phyloP scores from a whole-genome alignment of 164 flowering plant species.

The Aristolochia contorta region DNA sequence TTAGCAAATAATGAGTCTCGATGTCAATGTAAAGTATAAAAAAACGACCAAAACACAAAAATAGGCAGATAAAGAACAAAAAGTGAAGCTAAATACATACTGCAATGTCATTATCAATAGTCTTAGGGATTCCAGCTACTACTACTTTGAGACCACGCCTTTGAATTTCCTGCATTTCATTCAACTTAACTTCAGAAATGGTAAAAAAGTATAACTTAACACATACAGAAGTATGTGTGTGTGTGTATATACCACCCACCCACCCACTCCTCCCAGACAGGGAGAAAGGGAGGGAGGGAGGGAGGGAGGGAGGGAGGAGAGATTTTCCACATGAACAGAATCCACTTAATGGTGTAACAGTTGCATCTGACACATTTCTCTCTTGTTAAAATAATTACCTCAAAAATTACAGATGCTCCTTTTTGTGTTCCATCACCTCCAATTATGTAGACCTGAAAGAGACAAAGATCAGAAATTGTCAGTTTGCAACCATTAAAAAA shows the following conservation, averaged over 20 bases:
- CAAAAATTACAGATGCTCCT: conserved; percentile 70
- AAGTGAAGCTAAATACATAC: conserved; percentile 24
- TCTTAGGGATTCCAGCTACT: conserved; percentile 78
- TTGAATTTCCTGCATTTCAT: conserved; percentile 42
- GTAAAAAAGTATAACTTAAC: neutral
- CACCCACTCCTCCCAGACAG: no score
- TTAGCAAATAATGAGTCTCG: no score
- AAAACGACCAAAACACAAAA: neutral
- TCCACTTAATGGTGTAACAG: no score
- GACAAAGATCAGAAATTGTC: neutral
- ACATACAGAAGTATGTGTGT: no score
- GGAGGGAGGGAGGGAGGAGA: no score
- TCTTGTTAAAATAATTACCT: conserved; percentile 28
- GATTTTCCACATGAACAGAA: no score
- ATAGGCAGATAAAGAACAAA: neutral
- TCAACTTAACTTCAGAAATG: neutral
- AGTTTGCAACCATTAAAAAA: no score
- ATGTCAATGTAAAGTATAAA: neutral
- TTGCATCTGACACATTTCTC: no score
- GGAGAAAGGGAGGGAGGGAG: no score
- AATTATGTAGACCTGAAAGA: conserved; percentile 61
- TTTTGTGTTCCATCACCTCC: conserved; percentile 91
- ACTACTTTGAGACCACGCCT: conserved; percentile 63
- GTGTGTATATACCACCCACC: no score
- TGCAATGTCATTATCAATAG: conserved; percentile 83